phyloP scores from a whole-genome alignment of 352 stramenopile species.

The Phytophthora kernoviae region DNA sequence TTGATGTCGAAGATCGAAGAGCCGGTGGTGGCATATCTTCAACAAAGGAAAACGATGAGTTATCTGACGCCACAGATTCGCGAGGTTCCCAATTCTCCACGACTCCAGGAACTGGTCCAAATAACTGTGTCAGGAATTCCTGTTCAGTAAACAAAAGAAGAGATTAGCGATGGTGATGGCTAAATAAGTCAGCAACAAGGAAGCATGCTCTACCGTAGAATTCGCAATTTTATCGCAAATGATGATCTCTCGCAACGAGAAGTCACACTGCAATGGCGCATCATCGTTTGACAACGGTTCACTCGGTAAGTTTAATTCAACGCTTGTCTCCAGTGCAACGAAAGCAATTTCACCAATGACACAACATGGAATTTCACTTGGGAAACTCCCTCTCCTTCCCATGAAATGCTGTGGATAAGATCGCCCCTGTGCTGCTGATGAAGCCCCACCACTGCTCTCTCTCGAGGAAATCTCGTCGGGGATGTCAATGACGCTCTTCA shows the following conservation, averaged over 20 bases:
- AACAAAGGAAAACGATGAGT: conserved; percentile 34
- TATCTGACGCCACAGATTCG: conserved; percentile 31
- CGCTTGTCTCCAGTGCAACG: conserved; percentile 25
- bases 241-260: conserved; percentile 46
- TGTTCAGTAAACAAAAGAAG: conserved; percentile 15
- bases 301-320: conserved; percentile 19
- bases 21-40: conserved; percentile 23
- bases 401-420: conserved; percentile 39
- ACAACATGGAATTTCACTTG: conserved; percentile 37
- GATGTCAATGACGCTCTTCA: conserved; percentile 49
- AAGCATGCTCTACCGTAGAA: conserved; percentile 36
- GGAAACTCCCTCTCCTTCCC: conserved; percentile 32
- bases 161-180: conserved; percentile 4
- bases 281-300: conserved; percentile 4
- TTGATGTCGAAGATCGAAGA: conserved; percentile 17
- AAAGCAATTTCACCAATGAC: conserved; percentile 46
- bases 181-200: conserved; percentile 1
- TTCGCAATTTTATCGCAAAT: conserved; percentile 58
- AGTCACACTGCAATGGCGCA: conserved; percentile 39
- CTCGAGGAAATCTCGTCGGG: conserved; percentile 40
- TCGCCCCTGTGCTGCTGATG: conserved; percentile 21
- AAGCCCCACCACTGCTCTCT: conserved; percentile 36
- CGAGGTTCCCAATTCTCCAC: conserved; percentile 28
- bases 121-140: conserved; percentile 45
- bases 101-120: conserved; percentile 40